Evolutionary conservation across 805 yeast species (phyloP).

Genomic region (Jamesozyma gamospora): DNA sequence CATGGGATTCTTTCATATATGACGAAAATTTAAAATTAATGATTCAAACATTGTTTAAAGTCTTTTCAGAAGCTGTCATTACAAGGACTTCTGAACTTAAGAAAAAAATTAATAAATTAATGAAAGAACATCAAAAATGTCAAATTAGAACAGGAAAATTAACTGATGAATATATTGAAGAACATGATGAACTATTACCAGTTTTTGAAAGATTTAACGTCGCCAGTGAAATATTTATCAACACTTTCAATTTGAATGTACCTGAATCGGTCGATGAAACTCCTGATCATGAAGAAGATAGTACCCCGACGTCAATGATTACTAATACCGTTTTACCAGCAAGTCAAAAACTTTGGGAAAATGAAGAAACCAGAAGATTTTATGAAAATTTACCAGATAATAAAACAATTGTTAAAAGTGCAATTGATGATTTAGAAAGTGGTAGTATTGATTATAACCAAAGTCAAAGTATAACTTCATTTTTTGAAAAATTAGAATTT

Average conservation of each 20-base stretch:
- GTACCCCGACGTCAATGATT: slow-evolving; percentile 23
- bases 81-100: slow-evolving; percentile 30
- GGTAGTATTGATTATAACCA: slow-evolving; percentile 8
- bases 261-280: slow-evolving; percentile 28
- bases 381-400: slow-evolving; percentile 46
- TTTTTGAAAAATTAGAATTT: slow-evolving; percentile 35
- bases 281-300: slow-evolving; percentile 15
- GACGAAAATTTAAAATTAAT: slow-evolving; percentile 20
- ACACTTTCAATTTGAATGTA: slow-evolving; percentile 30
- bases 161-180: slow-evolving; percentile 31
- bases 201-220: slow-evolving; percentile 36
- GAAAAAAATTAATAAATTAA: slow-evolving; percentile 29
- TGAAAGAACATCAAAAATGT: slow-evolving; percentile 38
- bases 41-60: slow-evolving; percentile 32
- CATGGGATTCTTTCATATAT: slow-evolving; percentile 20
- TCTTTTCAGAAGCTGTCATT: slow-evolving; percentile 37
- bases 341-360: slow-evolving; percentile 46
- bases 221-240: slow-evolving; percentile 37
- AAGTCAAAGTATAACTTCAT: slow-evolving; percentile 35
- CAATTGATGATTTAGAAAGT: slow-evolving; percentile 9
- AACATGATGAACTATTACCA: slow-evolving; percentile 27
- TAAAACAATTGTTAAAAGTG: slow-evolving; percentile 20
- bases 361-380: slow-evolving; percentile 52
- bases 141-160: slow-evolving; percentile 60
- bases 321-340: slow-evolving; percentile 16